A percentile compares a stretch with the other conserved stretches of the same genome.
Evolutionary conservation across 352 stramenopile species (phyloP).

Genomic region (Globisporangium viniferum): DNA sequence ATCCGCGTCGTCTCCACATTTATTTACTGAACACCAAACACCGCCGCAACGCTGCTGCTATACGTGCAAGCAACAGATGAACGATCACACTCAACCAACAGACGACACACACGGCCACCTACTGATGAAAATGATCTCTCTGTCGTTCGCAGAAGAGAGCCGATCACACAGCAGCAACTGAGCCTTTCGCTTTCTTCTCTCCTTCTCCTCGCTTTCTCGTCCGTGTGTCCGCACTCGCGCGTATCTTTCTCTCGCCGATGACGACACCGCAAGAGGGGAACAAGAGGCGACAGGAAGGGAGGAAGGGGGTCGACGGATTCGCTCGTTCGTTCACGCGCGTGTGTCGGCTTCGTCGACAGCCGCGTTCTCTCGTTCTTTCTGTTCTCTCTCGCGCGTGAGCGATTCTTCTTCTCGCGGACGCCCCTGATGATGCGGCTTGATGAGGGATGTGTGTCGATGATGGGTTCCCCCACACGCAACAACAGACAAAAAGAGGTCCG

Average conservation of each 20-base stretch:
- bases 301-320: background rate
- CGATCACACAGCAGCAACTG: background rate
- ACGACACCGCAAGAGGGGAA: background rate
- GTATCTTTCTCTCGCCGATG: conserved; percentile 3
- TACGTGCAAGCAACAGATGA: background rate
- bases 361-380: conserved; percentile 4
- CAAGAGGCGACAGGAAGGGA: background rate
- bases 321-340: background rate
- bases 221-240: conserved; percentile 1
- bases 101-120: too few species aligned
- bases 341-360: background rate
- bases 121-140: too few species aligned
- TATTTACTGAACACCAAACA: conserved; percentile 5
- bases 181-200: background rate
- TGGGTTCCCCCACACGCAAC: conserved; percentile 3
- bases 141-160: background rate
- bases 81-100: background rate
- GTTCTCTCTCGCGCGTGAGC: conserved; percentile 3
- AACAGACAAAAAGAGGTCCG: background rate
- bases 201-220: background rate
- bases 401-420: background rate
- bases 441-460: conserved; percentile 5
- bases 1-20: conserved; percentile 62
- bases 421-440: conserved; percentile 9
- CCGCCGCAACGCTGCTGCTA: background rate